These are phyloP conservation scores for Ceriops zippeliana DNA, from an alignment of 345 rosid genomes.

Conservation along the genomic window DNA sequence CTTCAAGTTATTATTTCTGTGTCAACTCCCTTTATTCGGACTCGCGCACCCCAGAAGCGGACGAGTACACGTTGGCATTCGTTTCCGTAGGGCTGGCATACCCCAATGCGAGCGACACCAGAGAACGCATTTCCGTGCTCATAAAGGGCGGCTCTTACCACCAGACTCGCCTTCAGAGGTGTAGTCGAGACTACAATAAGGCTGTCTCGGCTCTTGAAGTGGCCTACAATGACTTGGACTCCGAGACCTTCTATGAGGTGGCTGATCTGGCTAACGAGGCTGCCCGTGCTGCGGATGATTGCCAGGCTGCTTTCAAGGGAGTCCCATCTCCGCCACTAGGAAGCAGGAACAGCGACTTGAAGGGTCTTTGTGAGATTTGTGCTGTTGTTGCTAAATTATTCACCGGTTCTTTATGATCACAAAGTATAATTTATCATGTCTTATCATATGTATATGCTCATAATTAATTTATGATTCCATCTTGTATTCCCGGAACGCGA, in stretches of 20 bases:
- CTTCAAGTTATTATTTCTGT: constrained; percentile 30
- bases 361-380: constrained; percentile 27
- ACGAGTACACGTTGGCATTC: constrained; percentile 31
- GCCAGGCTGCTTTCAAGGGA: constrained; percentile 22
- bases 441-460: no score
- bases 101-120: constrained; percentile 34
- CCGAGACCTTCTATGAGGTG: constrained; percentile 36
- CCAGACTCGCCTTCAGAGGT: constrained; percentile 18
- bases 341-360: constrained; percentile 27
- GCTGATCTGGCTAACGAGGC: constrained; percentile 18
- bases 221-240: constrained; percentile 38
- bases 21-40: constrained; percentile 43
- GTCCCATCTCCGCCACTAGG: constrained; percentile 7
- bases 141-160: not conserved
- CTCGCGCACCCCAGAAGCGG: constrained; percentile 34
- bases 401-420: not conserved
- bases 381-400: constrained; percentile 24
- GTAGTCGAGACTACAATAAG: constrained; percentile 19
- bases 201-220: constrained; percentile 20
- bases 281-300: constrained; percentile 19
- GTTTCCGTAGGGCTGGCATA: constrained; percentile 38
- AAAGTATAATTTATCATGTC: no score
- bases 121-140: constrained; percentile 17
- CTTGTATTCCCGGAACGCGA: no score
- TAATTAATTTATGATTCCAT: no score